Evolutionary conservation across 2,329 filamentous ascomycete species (phyloP).

Genomic region (Cytospora piceicola): DNA sequence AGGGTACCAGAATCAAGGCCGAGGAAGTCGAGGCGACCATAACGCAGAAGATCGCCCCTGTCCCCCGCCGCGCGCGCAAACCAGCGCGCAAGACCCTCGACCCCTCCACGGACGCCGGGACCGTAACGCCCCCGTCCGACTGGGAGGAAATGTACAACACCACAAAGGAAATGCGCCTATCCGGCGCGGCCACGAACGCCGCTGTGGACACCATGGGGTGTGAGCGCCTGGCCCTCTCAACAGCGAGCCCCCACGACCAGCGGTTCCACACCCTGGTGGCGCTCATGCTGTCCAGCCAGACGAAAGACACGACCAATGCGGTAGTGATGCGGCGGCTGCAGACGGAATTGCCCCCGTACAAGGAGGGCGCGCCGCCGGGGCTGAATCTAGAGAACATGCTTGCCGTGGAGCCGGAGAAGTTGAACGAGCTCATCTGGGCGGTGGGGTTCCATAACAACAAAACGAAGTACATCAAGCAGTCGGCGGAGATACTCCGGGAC

Average conservation of each 20-base stretch:
- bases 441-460: constrained; percentile 97
- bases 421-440: constrained; percentile 77
- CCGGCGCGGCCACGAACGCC: constrained; percentile 66
- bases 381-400: constrained; percentile 80
- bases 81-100: constrained; percentile 44
- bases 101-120: constrained; percentile 36
- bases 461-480: constrained; percentile 76
- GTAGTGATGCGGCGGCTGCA: constrained; percentile 81
- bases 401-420: constrained; percentile 64
- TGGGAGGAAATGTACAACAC: constrained; percentile 83
- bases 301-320: constrained; percentile 88
- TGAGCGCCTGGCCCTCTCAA: constrained; percentile 68
- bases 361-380: constrained; percentile 49
- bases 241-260: constrained; percentile 57
- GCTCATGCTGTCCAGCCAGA: constrained; percentile 90
- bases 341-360: constrained; percentile 65
- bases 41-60: constrained; percentile 34
- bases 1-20: constrained; percentile 12
- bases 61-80: constrained; percentile 35
- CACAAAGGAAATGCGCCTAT: constrained; percentile 74
- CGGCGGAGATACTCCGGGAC: constrained; percentile 74
- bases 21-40: constrained; percentile 31
- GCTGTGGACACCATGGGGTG: constrained; percentile 99
- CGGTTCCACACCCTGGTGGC: constrained; percentile 86
- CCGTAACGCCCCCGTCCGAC: constrained; percentile 67